Percentiles rank a stretch among this genome's conserved stretches.
Evolutionary conservation across 768 basidiomycete genomes (phyloP).

Genomic region (Boletus tomentosulus): DNA sequence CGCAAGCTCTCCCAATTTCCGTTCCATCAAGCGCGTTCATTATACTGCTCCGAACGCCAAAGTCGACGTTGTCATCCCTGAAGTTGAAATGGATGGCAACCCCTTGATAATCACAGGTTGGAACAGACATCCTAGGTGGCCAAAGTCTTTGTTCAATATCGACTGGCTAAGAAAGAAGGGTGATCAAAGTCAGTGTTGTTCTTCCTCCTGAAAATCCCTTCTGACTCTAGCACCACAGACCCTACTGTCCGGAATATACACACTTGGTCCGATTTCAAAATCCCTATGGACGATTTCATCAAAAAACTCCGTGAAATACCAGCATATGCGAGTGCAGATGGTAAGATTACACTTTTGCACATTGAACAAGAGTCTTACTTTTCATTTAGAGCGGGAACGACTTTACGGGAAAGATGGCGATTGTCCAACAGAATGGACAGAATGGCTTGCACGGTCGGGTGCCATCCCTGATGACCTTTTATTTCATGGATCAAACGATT

Average conservation of each 20-base stretch:
- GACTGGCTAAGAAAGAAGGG: slow-evolving; percentile 48
- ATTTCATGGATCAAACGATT: slow-evolving; percentile 52
- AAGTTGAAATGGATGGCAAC: slow-evolving; percentile 46
- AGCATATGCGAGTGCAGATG: slow-evolving; percentile 35
- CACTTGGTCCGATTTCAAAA: slow-evolving; percentile 47
- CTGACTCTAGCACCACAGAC: slow-evolving; percentile 34
- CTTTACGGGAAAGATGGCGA: slow-evolving; percentile 76
- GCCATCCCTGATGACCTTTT: slow-evolving; percentile 52
- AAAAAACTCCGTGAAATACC: slow-evolving; percentile 35
- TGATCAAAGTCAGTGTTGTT: slow-evolving; percentile 17
- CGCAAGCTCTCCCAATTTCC: slow-evolving; percentile 39
- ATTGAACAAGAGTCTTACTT: neutral
- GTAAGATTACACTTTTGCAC: slow-evolving; percentile 23
- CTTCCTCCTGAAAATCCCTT: neutral
- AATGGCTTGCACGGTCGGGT: slow-evolving; percentile 48
- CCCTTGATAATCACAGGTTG: slow-evolving; percentile 66
- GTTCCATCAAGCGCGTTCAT: slow-evolving; percentile 35
- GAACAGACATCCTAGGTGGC: slow-evolving; percentile 56
- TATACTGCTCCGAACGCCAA: slow-evolving; percentile 26
- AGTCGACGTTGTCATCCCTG: slow-evolving; percentile 32
- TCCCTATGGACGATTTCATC: slow-evolving; percentile 54
- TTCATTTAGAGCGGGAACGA: slow-evolving; percentile 48
- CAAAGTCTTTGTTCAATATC: slow-evolving; percentile 46
- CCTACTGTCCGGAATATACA: slow-evolving; percentile 63
- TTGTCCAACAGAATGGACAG: slow-evolving; percentile 62